Evolutionary conservation across 1,139 yeast species (phyloP).

Genomic region (Yamadazyma pseudoaaseri): DNA sequence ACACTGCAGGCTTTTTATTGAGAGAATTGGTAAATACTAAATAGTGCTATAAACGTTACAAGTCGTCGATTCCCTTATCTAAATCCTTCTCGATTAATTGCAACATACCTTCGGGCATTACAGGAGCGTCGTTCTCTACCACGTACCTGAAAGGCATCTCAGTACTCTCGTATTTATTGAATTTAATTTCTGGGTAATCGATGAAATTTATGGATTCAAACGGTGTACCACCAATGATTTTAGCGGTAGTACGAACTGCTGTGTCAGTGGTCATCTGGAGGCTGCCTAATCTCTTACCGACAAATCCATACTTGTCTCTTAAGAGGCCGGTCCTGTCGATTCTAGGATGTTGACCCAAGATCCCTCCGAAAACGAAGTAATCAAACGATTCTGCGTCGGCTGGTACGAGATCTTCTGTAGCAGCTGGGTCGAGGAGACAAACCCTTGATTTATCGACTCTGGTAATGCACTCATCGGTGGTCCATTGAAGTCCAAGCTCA

Average conservation of each 20-base stretch:
- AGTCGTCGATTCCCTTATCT: constrained; percentile 70
- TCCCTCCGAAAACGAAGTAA: constrained; percentile 94
- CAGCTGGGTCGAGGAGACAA: constrained; percentile 88
- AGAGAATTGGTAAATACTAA: constrained; percentile 37
- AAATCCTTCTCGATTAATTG: constrained; percentile 82
- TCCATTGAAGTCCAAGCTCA: constrained; percentile 76
- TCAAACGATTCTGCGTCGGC: constrained; percentile 65
- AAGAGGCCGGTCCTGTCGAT: constrained; percentile 92
- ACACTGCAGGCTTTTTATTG: constrained; percentile 77
- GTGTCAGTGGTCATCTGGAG: constrained; percentile 98
- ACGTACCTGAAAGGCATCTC: constrained; percentile 98
- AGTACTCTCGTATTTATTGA: constrained; percentile 84
- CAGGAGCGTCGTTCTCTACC: constrained; percentile 61
- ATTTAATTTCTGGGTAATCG: constrained; percentile 92
- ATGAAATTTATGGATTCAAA: constrained; percentile 78
- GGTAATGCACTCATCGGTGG: constrained; percentile 66
- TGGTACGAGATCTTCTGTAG: constrained; percentile 70
- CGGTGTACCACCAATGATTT: constrained; percentile 56
- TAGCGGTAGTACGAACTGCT: constrained; percentile 86
- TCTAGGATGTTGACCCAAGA: constrained; percentile 95
- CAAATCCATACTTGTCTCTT: constrained; percentile 73
- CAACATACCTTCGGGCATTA: constrained; percentile 89
- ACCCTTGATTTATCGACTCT: constrained; percentile 54
- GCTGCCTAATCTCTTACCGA: constrained; percentile 80
- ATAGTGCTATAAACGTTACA: constrained; percentile 17